Evolutionary conservation across 2,329 filamentous ascomycete genomes (phyloP), one percentile per base, ranked within the genome.

Genomic region (Macrophomina pseudophaseolina): DNA sequence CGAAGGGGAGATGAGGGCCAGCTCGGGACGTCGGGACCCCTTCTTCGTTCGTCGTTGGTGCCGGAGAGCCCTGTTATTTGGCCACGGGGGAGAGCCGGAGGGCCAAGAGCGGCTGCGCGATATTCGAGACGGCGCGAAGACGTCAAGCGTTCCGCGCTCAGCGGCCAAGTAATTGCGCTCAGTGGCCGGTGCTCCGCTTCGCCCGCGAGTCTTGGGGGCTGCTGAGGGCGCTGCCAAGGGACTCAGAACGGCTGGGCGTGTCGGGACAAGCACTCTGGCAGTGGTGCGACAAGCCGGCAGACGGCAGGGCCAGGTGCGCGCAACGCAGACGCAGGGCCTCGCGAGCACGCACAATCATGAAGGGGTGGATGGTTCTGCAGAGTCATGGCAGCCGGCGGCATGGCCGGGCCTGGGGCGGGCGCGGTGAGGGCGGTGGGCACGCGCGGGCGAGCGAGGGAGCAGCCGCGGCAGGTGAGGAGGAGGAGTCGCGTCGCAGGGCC

Each of bases 151-250:
- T 59, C 42, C 52, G 64, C 52, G 40, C 46, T 51, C 64, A 66
- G 63, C 64, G 53, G 64, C 64, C 64, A 66, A 66, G 64, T 66
- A 66, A 66, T 66, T 66, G 64, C 64, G 64, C 64, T 58, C 51
- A 42, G 60, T 64, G 60, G 60, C 49, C 60, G 60, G 49, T 52
- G 60, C 53, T 66, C 64, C 64, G 64, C 64, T 66, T 66, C 58
- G 58, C 58, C 38, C 58, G 58, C 58, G 32, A 62, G 42, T 60
- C 40, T 35, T 60, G 56, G 56, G 42, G 32, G 40, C 28, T 33
- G 40, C 40, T 44, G 42, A 44, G 42, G 51, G 63, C 38, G 52
- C 42, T 46, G 64, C 52, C 52, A 59, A 66, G 63, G 42, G 35
- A 16, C n/a, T 52, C 51, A 66, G 52, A 46, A 38, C 35, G 53